These are phyloP conservation scores for Sicyos baderoa DNA, from an alignment of 306 rosid genomes.

Conservation along the genomic window DNA sequence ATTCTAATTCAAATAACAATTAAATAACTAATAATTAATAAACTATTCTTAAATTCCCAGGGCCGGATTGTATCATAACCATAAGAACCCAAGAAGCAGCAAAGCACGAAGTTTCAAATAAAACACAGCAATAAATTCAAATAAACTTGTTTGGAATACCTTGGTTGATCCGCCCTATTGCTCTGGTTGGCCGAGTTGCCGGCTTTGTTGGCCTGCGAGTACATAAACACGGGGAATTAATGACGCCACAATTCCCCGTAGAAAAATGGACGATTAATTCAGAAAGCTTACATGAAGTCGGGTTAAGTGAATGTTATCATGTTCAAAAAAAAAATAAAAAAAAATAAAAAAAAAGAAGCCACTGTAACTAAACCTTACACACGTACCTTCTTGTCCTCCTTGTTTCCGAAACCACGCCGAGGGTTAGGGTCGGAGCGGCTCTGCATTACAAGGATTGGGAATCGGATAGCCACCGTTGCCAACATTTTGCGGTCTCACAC, in stretches of 20 bases:
- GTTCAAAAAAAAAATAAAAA: no score
- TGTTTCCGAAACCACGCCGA: constrained; percentile 20
- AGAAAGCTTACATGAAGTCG: neutral
- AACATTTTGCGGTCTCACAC: constrained; percentile 7
- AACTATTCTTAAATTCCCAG: no score
- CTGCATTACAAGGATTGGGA: constrained; percentile 7
- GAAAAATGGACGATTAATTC: neutral
- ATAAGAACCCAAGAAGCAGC: no score
- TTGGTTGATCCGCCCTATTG: constrained; percentile 21
- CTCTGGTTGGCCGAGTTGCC: no score
- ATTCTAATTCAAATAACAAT: no score
- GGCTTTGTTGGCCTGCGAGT: constrained; percentile 33
- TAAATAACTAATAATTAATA: no score
- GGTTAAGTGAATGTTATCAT: neutral
- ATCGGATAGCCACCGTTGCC: neutral
- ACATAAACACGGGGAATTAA: neutral
- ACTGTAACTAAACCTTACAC: neutral
- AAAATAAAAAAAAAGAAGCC: no score
- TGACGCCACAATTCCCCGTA: neutral
- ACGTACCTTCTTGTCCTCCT: constrained; percentile 9
- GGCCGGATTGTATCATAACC: no score
- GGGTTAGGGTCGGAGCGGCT: constrained; percentile 16
- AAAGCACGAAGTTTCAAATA: neutral
- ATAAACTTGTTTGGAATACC: constrained; percentile 19
- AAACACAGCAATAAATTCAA: neutral